Base-by-base conservation (phyloP, 257 asterid genomes). In the Solanum piurae region DNA sequence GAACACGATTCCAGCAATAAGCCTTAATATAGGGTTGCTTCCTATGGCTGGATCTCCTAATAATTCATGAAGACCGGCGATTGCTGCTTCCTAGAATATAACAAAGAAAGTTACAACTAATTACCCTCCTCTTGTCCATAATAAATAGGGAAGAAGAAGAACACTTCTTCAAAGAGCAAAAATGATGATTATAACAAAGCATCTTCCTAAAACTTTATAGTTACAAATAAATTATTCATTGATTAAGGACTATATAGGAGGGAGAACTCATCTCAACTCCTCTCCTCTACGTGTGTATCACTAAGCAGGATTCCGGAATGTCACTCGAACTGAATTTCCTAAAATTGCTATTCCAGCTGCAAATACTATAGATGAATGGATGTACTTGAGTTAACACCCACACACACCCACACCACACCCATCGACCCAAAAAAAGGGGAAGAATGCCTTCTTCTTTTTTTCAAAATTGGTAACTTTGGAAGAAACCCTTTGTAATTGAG, bases 31-130 rank as follows among this genome's bases (percentile, higher is more conserved):
- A 89, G 98, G 94, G 91, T 97, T 95, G 94, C 90, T 95, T 87
- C 95, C 99, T 90, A 95, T 93, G 80, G 98, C 98, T 84, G 98
- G 94, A 90, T 97, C 99, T 11, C 90, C 98, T 85, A 96, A 91
- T 98, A 94, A 94, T 92, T 95, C 99, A 69, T 89, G 95, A 83
- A 95, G 96, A 89, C 98, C 90, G 12, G 99, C 84, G 75, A 95
- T 92, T 46, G 92, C 88, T 31, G 86, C 68, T 93, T 95, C 99
- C 99, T 96, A 89, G 89, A 92, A 69, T 87, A 55, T 33, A 84
- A 46, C 37, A 21, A 75, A 87, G n/a, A 55, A 83, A 44, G 83
- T 29, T 40, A 89, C 86, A 84, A 83, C 79, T 60, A 58, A 86
- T 12, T 76, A 68, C 89, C 87, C 44, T 46, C 58, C 68, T 79